These are phyloP conservation scores for Vigna radiata DNA, from an alignment of 306 rosid species.

Conservation along the genomic window DNA sequence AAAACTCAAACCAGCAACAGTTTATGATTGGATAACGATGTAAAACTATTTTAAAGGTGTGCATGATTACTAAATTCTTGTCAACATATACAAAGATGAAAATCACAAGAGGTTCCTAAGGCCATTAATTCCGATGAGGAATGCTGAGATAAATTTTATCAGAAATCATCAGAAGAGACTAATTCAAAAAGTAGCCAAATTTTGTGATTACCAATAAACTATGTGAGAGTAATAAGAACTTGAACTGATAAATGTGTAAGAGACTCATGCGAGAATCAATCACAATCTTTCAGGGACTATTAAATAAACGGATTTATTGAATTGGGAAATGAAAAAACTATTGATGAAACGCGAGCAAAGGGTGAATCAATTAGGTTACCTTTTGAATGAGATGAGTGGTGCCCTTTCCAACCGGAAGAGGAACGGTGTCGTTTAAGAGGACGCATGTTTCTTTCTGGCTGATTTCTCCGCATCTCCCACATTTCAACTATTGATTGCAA, in stretches of 20 bases:
- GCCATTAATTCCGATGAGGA: not conserved
- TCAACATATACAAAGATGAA: not conserved
- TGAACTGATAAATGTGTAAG: not conserved
- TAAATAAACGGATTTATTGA: not conserved
- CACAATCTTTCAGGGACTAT: not conserved
- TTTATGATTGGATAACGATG: too few relatives aligned
- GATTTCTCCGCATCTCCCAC: slow-evolving; percentile 86
- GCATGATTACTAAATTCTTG: too few relatives aligned
- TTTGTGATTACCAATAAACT: too few relatives aligned
- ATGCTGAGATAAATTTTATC: too few relatives aligned
- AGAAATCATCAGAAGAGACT: too few relatives aligned
- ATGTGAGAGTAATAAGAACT: not conserved
- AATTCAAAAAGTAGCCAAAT: too few relatives aligned
- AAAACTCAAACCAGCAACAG: too few relatives aligned
- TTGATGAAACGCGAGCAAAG: not conserved
- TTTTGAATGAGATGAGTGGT: slow-evolving; percentile 87
- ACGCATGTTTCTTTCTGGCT: slow-evolving; percentile 85
- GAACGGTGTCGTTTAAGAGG: slow-evolving; percentile 68
- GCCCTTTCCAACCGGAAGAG: slow-evolving; percentile 77
- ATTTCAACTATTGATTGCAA: slow-evolving; percentile 59
- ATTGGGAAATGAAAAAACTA: not conserved
- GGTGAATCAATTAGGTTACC: slow-evolving; percentile 43
- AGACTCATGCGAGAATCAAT: not conserved
- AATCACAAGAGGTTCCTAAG: not conserved
- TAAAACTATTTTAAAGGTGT: too few relatives aligned